A percentile compares a stretch with the other conserved stretches of the same genome.
These are phyloP conservation scores for Camellia sinensis DNA, from an alignment of 148 eudicot genomes.

Conservation along the genomic window DNA sequence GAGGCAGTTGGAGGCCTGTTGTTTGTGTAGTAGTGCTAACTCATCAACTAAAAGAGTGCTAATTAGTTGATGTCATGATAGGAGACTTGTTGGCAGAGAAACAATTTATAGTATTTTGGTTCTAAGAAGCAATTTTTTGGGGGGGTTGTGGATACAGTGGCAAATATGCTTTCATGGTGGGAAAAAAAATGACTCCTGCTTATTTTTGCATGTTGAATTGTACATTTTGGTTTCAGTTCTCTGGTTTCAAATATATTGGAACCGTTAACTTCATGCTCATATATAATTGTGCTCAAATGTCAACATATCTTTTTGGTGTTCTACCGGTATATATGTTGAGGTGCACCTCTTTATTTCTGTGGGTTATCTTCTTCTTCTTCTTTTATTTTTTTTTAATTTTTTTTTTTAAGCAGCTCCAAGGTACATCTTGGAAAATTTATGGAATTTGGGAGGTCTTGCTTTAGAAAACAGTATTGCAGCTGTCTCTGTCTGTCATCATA, in stretches of 20 bases:
- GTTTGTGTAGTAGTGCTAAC: not conserved
- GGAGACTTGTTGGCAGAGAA: not conserved
- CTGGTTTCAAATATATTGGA: slow-evolving; percentile 11
- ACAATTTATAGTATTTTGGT: not conserved
- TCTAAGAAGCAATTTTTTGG: slow-evolving; percentile 8
- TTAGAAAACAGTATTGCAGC: not conserved
- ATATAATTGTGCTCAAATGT: slow-evolving; percentile 6
- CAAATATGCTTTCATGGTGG: not conserved
- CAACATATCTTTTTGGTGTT: slow-evolving; percentile 6
- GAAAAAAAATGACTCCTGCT: not conserved
- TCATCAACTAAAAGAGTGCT: not conserved
- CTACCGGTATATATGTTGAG: slow-evolving; percentile 1
- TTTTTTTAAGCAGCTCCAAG: slow-evolving; percentile 11
- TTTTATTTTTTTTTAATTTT: not conserved
- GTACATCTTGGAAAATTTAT: not conserved
- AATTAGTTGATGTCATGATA: not conserved
- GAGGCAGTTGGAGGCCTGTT: slow-evolving; percentile 14
- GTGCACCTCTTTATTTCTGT: slow-evolving; percentile 9
- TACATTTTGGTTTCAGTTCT: slow-evolving; percentile 1
- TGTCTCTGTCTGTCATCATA: not conserved
- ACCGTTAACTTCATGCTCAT: slow-evolving; percentile 10
- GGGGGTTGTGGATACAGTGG: slow-evolving; percentile 1
- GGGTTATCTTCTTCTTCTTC: not conserved
- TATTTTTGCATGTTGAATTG: not conserved
- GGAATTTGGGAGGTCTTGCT: not conserved